phyloP scores from a whole-genome alignment of 805 yeast genomes.

The Brettanomyces custersianus region DNA sequence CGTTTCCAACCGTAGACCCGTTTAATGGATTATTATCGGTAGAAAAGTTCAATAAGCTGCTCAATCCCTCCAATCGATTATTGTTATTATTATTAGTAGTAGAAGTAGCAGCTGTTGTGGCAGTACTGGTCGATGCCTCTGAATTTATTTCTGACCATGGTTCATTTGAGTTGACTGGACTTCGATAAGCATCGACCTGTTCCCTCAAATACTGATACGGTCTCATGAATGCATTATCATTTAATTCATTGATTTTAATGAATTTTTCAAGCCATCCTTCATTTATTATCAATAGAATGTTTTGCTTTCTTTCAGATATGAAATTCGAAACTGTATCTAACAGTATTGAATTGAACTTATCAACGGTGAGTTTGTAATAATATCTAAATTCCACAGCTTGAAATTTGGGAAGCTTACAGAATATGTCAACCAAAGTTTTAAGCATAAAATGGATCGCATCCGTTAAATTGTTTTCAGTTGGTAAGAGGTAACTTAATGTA shows the following conservation, averaged over 20 bases:
- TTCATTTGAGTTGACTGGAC: too few species aligned
- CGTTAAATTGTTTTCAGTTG: constrained; percentile 46
- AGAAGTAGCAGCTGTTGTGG: constrained; percentile 1
- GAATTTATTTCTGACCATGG: too few species aligned
- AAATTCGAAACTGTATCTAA: constrained; percentile 18
- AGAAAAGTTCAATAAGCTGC: constrained; percentile 22
- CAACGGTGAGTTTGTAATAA: constrained; percentile 26
- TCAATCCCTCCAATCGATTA: constrained; percentile 18
- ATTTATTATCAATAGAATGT: constrained; percentile 23
- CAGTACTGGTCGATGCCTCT: constrained; percentile 12
- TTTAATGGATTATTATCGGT: constrained; percentile 22
- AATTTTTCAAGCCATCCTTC: constrained; percentile 24
- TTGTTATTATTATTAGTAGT: neutral
- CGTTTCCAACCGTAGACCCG: constrained; percentile 19
- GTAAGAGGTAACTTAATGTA: constrained; percentile 64
- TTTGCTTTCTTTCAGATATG: constrained; percentile 23
- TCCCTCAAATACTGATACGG: constrained; percentile 17
- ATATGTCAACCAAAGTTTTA: constrained; percentile 43
- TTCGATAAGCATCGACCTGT: constrained; percentile 20
- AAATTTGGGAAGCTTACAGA: constrained; percentile 63
- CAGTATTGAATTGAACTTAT: constrained; percentile 25
- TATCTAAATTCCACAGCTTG: constrained; percentile 45
- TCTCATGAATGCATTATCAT: constrained; percentile 19
- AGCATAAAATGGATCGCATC: constrained; percentile 55
- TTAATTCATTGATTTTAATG: constrained; percentile 21